Percentiles rank a stretch among this genome's conserved stretches.
Conservation (phyloP, 352 stramenopile species). For the Aphanomyces stellatus region DNA sequence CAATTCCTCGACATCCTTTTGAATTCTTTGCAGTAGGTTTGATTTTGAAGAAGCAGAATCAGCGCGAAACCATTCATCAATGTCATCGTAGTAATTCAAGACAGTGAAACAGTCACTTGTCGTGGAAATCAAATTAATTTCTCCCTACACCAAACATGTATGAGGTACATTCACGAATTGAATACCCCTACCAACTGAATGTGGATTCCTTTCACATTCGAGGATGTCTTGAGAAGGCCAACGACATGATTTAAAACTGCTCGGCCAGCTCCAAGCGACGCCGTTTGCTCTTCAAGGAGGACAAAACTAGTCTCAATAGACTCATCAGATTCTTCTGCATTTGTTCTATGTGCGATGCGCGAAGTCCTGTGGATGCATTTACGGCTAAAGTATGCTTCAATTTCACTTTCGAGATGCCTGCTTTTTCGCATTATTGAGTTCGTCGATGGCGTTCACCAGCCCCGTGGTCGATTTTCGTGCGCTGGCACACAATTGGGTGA, state of each 20-base stretch:
- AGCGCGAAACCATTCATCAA: constrained; percentile 1
- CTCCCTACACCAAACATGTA: neutral
- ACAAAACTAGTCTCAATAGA: constrained; percentile 22
- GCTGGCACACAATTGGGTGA: too few species aligned
- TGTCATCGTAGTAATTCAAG: neutral
- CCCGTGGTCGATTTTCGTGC: too few species aligned
- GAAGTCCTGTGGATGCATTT: neutral
- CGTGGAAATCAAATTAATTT: too few species aligned
- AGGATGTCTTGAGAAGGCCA: neutral
- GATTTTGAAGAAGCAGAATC: too few species aligned
- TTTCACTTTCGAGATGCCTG: neutral
- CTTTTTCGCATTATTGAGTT: too few species aligned
- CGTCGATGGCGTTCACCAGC: too few species aligned
- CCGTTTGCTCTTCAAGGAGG: constrained; percentile 54
- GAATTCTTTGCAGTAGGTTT: neutral
- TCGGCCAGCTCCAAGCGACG: constrained; percentile 41
- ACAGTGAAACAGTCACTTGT: neutral
- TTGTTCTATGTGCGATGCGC: neutral
- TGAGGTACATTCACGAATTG: neutral
- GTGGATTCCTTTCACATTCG: neutral
- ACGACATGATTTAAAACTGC: constrained; percentile 30
- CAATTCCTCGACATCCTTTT: neutral
- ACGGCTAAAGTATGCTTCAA: constrained; percentile 8
- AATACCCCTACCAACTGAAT: neutral
- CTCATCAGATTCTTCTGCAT: neutral